Base-by-base conservation (phyloP, 1,284 basidiomycete genomes). In the Sporisorium scitamineum region DNA sequence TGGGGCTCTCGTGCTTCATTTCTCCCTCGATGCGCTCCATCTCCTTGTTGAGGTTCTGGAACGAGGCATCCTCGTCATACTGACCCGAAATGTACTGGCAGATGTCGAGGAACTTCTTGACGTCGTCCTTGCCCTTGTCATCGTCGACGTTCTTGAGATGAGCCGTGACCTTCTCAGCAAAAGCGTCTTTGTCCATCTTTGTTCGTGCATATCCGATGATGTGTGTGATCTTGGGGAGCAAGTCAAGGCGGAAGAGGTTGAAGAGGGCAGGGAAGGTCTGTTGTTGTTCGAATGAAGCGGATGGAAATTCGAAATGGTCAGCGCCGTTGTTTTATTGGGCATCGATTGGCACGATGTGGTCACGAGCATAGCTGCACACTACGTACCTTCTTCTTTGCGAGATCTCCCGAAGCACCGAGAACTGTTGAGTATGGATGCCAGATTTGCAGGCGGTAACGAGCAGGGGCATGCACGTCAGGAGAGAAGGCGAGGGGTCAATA, bases 381-480 rank as follows among this genome's bases (percentile, higher is more conserved):
- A 54, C 82, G 44, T 53, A 93, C 95, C 90, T 99, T 99, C 89
- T 99, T 99, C 92, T 97, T 97, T 69, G 96, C 97, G 55, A 99
- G 89, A 89, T 99, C 96, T 57, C 96, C 96, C 66, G 94, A 97
- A 24, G 96, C 96, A 70, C 97, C 97, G 69, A 97, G 90, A 62
- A 99, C 96, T 95, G 82, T 18, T 20, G 24, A 48, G 16, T n/a
- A 22, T 7, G 31, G 20, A 24, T 11, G 27, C 29, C 34, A 34
- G n/a, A 24, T 7, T 42, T 20, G 39, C n/a, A n/a, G 18, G 44
- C 34, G 34, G 13, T 13, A 37, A 6, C 34, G 34, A 37, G n/a
- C 13, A 37, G 37, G 1, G 37, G 16, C 11, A 39, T 18, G 5
- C 13, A 5, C 4, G 16, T 2, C 3, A 39, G 8, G 4, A 42